Evolutionary conservation across 768 basidiomycete genomes (phyloP).

Genomic region (Russula foetens): DNA sequence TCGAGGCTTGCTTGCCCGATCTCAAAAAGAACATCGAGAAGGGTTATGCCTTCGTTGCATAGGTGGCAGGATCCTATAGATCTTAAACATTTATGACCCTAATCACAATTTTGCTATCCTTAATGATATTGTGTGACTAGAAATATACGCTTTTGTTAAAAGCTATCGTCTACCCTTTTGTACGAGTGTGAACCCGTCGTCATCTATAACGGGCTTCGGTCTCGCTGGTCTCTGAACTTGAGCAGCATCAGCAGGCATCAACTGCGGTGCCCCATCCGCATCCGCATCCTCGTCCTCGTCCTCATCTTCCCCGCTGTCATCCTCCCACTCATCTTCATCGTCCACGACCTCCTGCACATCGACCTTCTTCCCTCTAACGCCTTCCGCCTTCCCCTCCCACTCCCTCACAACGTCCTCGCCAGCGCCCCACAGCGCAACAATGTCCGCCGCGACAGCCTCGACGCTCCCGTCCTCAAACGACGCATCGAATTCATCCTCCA

Average conservation of each 20-base stretch:
- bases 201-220: slow-evolving; percentile 70
- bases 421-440: slow-evolving; percentile 61
- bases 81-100: slow-evolving; percentile 3
- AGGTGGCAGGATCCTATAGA: slow-evolving; percentile 16
- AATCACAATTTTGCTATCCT: slow-evolving; percentile 7
- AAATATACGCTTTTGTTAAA: not conserved
- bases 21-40: slow-evolving; percentile 98
- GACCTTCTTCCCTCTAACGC: slow-evolving; percentile 47
- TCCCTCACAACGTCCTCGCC: slow-evolving; percentile 42
- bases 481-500: slow-evolving; percentile 84
- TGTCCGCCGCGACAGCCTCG: slow-evolving; percentile 60
- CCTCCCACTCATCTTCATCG: slow-evolving; percentile 38
- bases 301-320: slow-evolving; percentile 30
- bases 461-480: slow-evolving; percentile 81
- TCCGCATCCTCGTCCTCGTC: slow-evolving; percentile 33
- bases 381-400: slow-evolving; percentile 60
- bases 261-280: slow-evolving; percentile 46
- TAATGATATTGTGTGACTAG: not conserved
- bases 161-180: slow-evolving; percentile 33
- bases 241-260: slow-evolving; percentile 34
- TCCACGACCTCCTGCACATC: slow-evolving; percentile 37
- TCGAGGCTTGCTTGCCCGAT: slow-evolving; percentile 81
- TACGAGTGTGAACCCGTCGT: slow-evolving; percentile 88
- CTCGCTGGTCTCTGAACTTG: slow-evolving; percentile 25
- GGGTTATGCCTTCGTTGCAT: slow-evolving; percentile 68